These are phyloP conservation scores for Persicaria maculosa DNA, from an alignment of 148 eudicot genomes.

Conservation along the genomic window DNA sequence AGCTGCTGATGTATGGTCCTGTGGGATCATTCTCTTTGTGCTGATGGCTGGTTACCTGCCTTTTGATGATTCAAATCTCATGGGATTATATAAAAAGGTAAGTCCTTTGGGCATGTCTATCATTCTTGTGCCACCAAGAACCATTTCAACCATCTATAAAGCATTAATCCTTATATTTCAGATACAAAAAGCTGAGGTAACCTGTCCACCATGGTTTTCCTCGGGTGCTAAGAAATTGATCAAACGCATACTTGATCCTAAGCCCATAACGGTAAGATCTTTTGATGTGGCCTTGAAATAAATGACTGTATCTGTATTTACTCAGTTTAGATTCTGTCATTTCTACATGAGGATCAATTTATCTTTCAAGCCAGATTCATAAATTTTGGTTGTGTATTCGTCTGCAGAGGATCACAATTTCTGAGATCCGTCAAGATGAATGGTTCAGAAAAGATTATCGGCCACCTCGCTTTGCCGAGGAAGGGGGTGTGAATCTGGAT, in stretches of 20 bases:
- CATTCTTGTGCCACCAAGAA: slow-evolving; percentile 1
- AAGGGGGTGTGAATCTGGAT: slow-evolving; percentile 64
- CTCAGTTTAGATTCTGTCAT: neutral
- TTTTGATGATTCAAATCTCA: slow-evolving; percentile 69
- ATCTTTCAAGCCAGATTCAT: neutral
- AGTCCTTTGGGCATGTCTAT: slow-evolving; percentile 15
- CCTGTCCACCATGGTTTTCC: slow-evolving; percentile 69
- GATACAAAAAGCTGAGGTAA: slow-evolving; percentile 56
- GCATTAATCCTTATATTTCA: slow-evolving; percentile 25
- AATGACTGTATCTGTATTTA: neutral
- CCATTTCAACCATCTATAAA: neutral
- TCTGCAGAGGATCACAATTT: slow-evolving; percentile 64
- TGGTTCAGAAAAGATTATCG: slow-evolving; percentile 82
- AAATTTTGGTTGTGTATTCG: neutral
- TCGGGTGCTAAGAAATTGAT: slow-evolving; percentile 55
- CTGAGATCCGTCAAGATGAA: slow-evolving; percentile 58
- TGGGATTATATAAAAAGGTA: slow-evolving; percentile 57
- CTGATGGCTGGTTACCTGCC: slow-evolving; percentile 93
- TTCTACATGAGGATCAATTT: neutral
- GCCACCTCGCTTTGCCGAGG: slow-evolving; percentile 60
- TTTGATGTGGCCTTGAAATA: neutral
- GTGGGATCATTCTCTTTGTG: slow-evolving; percentile 85
- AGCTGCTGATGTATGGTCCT: slow-evolving; percentile 83
- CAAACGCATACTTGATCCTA: slow-evolving; percentile 70
- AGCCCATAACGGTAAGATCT: slow-evolving; percentile 65